Base-by-base conservation (phyloP, 1,139 yeast species). In the Hemisphaericaspora subhashii region DNA sequence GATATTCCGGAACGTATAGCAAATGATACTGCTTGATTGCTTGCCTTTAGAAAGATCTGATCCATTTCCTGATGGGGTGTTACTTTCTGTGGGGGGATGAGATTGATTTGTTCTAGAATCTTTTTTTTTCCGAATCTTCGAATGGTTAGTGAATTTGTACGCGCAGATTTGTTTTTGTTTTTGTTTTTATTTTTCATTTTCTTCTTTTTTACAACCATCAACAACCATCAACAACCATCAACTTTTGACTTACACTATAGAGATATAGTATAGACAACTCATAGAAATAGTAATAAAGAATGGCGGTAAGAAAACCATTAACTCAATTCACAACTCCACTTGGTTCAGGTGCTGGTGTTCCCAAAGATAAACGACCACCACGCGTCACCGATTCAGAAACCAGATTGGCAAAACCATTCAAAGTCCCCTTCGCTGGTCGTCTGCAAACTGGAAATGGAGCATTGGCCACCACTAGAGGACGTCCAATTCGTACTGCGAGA, bases 1-100 rank as follows among this genome's bases (percentile, higher is more conserved):
- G 89, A 80, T 18, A 86, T 79, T 0, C 94, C 89, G 1, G 92
- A 84, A 42, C 86, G 66, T 30, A 86, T 81, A 9, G 94, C 95
- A 63, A 86, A 83, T 2, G 89, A 77, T 8, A 86, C 87, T 1
- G 88, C 88, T 49, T 86, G 92, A 41, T 79, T 80, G 23, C 90
- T 84, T 3, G 94, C 94, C 62, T 79, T 74, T 17, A 67, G 57
- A 20, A 72, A 51, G 22, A 72, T 57, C 39, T 71, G 73, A 47
- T 72, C 78, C 77, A 72, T 72, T 11, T 30, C 8, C 8, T 3
- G 9, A 26, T 6, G 2, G 38, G 4, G 24, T 26, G 30, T 33
- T 13, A 14, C 9, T 15, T 9, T n/a, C 12, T 16, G 18, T 16
- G n/a, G n/a, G n/a, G n/a, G n/a, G n/a, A n/a, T n/a, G n/a, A n/a